Percentiles rank a stretch among this genome's conserved stretches.
phyloP scores from a whole-genome alignment of 257 asterid species.

The Phtheirospermum japonicum region DNA sequence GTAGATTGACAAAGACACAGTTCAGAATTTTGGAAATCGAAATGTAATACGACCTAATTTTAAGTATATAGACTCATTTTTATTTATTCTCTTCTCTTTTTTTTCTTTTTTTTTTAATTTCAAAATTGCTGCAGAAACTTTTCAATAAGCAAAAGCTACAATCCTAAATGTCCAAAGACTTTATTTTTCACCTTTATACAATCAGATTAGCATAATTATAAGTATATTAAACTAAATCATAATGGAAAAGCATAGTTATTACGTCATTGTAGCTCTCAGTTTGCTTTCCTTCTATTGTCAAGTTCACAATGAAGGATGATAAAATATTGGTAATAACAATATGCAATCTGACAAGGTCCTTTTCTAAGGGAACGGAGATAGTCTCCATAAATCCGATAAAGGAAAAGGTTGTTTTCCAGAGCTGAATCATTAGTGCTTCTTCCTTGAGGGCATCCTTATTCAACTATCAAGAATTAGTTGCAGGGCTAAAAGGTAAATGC shows the following conservation, averaged over 20 bases:
- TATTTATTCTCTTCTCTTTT: too few relatives aligned
- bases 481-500: slow-evolving; percentile 8
- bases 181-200: background rate
- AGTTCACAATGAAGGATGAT: slow-evolving; percentile 19
- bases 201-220: slow-evolving; percentile 20
- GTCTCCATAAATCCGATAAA: slow-evolving; percentile 15
- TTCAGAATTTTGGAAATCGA: too few relatives aligned
- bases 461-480: slow-evolving; percentile 6
- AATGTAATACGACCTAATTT: too few relatives aligned
- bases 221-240: background rate
- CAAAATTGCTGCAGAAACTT: too few relatives aligned
- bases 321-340: background rate
- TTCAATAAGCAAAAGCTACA: too few relatives aligned
- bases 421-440: background rate
- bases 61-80: too few relatives aligned
- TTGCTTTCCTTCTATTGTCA: background rate
- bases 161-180: too few relatives aligned
- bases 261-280: too few relatives aligned
- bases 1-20: background rate
- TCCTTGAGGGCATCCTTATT: slow-evolving; percentile 20
- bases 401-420: background rate
- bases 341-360: background rate
- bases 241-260: too few relatives aligned
- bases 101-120: too few relatives aligned
- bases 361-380: background rate